Evolutionary conservation across 306 rosid genomes (phyloP).

Genomic region (Prunus mira): DNA sequence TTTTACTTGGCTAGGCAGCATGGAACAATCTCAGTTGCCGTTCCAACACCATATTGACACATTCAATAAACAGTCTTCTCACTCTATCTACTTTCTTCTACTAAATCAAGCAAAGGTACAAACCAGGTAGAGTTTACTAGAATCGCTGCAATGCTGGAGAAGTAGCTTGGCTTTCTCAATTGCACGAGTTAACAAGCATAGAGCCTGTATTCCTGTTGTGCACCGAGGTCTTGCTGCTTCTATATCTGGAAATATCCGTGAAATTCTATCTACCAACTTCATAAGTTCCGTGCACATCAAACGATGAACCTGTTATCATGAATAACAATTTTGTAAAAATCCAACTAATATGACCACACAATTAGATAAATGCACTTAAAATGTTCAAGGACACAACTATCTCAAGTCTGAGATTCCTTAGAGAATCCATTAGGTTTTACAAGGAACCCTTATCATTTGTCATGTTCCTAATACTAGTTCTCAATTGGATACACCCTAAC

Average conservation of each 20-base stretch:
- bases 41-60: neutral
- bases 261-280: slow-evolving; percentile 48
- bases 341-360: slow-evolving; percentile 10
- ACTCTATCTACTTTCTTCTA: slow-evolving; percentile 6
- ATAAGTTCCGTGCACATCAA: slow-evolving; percentile 57
- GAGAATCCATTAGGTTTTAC: neutral
- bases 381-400: neutral
- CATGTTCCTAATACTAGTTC: neutral
- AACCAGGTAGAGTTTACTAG: slow-evolving; percentile 88
- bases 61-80: neutral
- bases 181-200: slow-evolving; percentile 46
- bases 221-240: slow-evolving; percentile 82
- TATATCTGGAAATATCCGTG: slow-evolving; percentile 54
- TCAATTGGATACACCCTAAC: neutral
- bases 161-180: slow-evolving; percentile 53
- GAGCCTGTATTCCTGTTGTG: slow-evolving; percentile 62
- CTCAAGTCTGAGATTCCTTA: neutral
- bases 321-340: slow-evolving; percentile 18
- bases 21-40: neutral
- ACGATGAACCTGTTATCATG: slow-evolving; percentile 61
- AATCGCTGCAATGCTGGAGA: slow-evolving; percentile 62
- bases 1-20: neutral
- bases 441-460: neutral
- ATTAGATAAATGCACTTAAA: slow-evolving; percentile 12
- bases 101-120: slow-evolving; percentile 29